These are phyloP conservation scores for Acmispon strigosus DNA, from an alignment of 306 rosid genomes.

Conservation along the genomic window DNA sequence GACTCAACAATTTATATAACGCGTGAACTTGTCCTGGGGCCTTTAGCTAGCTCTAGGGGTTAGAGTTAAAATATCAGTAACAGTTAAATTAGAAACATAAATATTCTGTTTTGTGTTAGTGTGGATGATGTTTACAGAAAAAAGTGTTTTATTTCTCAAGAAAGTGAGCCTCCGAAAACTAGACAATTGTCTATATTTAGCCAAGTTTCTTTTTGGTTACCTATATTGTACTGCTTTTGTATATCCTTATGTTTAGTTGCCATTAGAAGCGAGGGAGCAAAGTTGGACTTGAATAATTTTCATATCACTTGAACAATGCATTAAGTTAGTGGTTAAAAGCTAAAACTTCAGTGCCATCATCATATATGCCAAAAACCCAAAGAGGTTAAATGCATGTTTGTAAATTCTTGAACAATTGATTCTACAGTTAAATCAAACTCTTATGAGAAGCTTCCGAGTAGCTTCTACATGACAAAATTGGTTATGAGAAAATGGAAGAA, in stretches of 20 bases:
- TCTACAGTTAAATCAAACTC: too few relatives aligned
- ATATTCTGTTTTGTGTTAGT: background rate
- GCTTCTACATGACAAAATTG: too few relatives aligned
- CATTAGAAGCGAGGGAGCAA: background rate
- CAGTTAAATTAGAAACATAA: background rate
- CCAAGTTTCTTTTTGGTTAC: background rate
- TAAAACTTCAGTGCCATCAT: background rate
- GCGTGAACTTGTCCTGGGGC: background rate
- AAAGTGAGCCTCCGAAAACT: constrained; percentile 1
- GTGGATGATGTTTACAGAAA: background rate
- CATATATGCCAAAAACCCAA: background rate
- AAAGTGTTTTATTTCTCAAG: constrained; percentile 1
- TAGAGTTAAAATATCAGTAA: background rate
- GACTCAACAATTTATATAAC: background rate
- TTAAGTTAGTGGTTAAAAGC: background rate
- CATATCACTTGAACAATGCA: background rate
- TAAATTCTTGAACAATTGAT: too few relatives aligned
- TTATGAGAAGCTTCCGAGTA: too few relatives aligned
- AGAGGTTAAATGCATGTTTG: too few relatives aligned
- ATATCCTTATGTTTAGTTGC: background rate
- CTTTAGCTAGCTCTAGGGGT: background rate
- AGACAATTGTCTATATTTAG: constrained; percentile 2
- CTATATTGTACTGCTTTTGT: background rate
- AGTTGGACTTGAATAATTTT: background rate
- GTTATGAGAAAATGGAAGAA: too few relatives aligned